phyloP scores from a whole-genome alignment of 768 basidiomycete genomes.

The Mycena capillaripes region DNA sequence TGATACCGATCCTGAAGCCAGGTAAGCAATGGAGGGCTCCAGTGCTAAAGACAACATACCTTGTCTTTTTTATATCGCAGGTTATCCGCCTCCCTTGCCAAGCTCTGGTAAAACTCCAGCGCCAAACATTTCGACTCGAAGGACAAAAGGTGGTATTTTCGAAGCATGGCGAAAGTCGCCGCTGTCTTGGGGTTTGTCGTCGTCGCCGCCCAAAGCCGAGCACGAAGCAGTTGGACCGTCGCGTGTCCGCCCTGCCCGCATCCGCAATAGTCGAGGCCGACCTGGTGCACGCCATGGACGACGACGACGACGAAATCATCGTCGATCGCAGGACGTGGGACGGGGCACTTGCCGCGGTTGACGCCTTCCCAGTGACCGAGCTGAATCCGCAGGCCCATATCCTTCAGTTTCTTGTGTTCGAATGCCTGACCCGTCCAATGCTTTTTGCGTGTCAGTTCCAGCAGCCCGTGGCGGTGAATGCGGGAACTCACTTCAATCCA shows the following conservation, averaged over 20 bases:
- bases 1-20: slow-evolving; percentile 24
- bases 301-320: slow-evolving; percentile 10
- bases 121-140: no score
- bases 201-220: no score
- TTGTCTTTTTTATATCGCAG: no score
- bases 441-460: slow-evolving; percentile 2
- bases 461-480: neutral
- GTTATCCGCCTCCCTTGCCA: no score
- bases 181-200: no score
- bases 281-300: neutral
- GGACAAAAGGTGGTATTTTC: no score
- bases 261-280: neutral
- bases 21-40: neutral
- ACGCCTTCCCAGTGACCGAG: slow-evolving; percentile 24
- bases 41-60: no score
- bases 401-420: neutral
- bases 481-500: slow-evolving; percentile 22
- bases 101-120: no score
- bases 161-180: no score
- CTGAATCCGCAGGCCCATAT: slow-evolving; percentile 29
- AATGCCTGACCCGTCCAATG: slow-evolving; percentile 24
- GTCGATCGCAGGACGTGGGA: neutral
- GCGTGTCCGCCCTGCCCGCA: neutral
- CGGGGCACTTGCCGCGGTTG: neutral
- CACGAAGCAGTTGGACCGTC: neutral